Percentiles rank a stretch among this genome's conserved stretches.
Evolutionary conservation across 139 green algal genomes (phyloP).

Genomic region (Micromonas pusilla): DNA sequence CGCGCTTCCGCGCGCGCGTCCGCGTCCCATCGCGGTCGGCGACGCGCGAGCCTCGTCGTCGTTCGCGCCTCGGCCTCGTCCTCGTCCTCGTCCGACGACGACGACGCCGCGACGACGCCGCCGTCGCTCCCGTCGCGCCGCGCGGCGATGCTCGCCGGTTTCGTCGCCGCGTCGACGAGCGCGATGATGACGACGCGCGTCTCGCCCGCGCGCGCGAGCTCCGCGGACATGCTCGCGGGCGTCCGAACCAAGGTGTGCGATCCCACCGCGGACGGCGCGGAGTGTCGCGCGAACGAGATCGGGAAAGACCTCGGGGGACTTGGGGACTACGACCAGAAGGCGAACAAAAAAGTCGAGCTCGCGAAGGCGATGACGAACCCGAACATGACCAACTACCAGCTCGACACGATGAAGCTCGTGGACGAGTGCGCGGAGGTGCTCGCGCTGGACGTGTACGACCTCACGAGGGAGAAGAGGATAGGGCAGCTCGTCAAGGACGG

Average conservation of each 20-base stretch:
- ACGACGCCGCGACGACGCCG: too few species aligned
- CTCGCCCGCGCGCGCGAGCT: not conserved
- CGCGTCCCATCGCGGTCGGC: too few species aligned
- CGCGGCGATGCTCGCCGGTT: not conserved
- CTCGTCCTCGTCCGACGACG: not conserved
- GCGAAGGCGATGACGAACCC: not conserved
- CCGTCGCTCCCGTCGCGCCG: too few species aligned
- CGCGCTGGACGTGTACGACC: slow-evolving; percentile 4
- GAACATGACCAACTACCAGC: slow-evolving; percentile 11
- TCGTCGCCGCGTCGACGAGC: not conserved
- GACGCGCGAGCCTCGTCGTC: too few species aligned
- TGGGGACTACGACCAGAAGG: not conserved
- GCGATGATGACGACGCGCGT: too few species aligned
- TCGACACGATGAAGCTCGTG: slow-evolving; percentile 2
- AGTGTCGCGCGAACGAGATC: slow-evolving; percentile 4
- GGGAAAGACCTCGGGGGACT: not conserved
- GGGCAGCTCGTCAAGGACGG: not conserved
- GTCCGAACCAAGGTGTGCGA: too few species aligned
- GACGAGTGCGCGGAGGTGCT: not conserved
- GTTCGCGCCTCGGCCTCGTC: too few species aligned
- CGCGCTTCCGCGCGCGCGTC: too few species aligned
- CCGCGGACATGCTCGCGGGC: too few species aligned
- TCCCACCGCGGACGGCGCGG: not conserved
- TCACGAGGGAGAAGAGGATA: not conserved
- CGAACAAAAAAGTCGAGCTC: not conserved